Evolutionary conservation across 1,139 yeast genomes (phyloP), one percentile per base, ranked within the genome.

Genomic region (Yamadazyma taylorii): DNA sequence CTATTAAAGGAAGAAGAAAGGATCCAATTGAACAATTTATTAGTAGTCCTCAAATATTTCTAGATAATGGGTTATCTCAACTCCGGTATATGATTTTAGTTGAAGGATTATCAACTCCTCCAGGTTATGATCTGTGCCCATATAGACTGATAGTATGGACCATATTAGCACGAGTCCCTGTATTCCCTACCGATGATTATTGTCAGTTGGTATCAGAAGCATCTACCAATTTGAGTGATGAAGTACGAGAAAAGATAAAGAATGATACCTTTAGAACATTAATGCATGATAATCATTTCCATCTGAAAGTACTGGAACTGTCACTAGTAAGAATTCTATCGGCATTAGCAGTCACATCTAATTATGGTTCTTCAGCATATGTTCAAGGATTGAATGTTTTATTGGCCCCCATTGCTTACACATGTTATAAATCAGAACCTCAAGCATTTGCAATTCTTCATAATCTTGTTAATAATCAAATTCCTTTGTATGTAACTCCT

Each of bases 371-470:
- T 47, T 63, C 75, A 60, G 53, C 75, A 0, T 89, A 89, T 55
- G 96, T 89, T 10, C 97, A 89, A 55, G 97, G 97, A 1, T 79
- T 90, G 81, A 90, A 90, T 55, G 92, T 89, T 1, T 59, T 89
- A 24, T 75, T 85, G 25, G 97, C 96, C 0, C 97, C 97, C 0
- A 78, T 89, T 40, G 75, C 89, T 15, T 89, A 79, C 56, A 74
- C 85, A 2, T 76, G 85, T 48, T 57, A 66, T 49, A 80, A 83
- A 37, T 78, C 89, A 30, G 97, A 89, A 55, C 90, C 96, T 0
- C 89, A 88, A 61, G 95, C 96, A 1, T 89, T 79, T 56, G 78
- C 85, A 9, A 50, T 90, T 23, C 78, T 87, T 43, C 80, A 80
- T 42, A 68, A 73, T 29, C 63, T 86, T 34, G 55, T 85, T 14